These are phyloP conservation scores for Choiromyces venosus DNA, from an alignment of 495 filamentous ascomycete species.

Conservation along the genomic window DNA sequence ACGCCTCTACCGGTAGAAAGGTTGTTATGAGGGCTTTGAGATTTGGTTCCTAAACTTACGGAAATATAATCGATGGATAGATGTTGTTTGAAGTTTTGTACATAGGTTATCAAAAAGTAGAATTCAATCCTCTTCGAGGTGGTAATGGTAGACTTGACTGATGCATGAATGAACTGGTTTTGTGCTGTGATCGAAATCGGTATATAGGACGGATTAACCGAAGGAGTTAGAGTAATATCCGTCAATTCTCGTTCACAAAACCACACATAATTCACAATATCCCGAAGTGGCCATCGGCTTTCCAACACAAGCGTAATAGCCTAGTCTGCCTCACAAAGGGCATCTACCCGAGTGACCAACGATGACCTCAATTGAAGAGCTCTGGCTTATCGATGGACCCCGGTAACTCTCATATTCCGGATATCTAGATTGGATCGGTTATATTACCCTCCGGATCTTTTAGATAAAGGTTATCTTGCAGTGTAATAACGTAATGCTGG, in stretches of 20 bases:
- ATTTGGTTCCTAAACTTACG: not conserved
- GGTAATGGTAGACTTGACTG: not conserved
- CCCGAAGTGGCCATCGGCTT: not conserved
- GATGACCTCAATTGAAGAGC: not conserved
- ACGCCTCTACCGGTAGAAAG: not conserved
- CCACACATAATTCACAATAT: not conserved
- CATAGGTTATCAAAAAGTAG: not conserved
- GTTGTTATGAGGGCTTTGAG: not conserved
- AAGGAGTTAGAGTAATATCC: not conserved
- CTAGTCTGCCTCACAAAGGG: not conserved
- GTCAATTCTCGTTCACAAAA: not conserved
- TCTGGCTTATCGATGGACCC: not conserved
- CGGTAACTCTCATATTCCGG: not conserved
- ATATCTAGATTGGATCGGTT: not conserved
- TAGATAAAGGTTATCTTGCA: not conserved
- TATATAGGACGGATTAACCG: not conserved
- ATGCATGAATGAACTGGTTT: not conserved
- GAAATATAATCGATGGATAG: not conserved
- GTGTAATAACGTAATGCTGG: not conserved
- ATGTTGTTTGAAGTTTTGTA: not conserved
- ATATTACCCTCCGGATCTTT: not conserved
- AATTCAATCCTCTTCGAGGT: not conserved
- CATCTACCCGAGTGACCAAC: not conserved
- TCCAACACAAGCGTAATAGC: not conserved
- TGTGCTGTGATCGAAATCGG: not conserved